Conservation (phyloP, 305 asterid genomes). For the Nicotiana rustica region DNA sequence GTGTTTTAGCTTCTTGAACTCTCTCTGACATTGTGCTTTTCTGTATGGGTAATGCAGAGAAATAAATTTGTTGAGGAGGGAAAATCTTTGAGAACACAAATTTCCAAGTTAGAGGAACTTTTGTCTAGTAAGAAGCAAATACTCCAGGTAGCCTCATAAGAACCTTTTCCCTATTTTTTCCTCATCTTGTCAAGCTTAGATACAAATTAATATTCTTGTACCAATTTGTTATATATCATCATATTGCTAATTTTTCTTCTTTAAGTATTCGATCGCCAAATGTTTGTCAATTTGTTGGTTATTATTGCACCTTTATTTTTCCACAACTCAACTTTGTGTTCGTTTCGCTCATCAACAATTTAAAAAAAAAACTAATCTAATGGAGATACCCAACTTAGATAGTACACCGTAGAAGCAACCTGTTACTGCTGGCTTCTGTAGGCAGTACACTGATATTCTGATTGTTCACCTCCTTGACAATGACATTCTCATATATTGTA, state of each 20-base stretch:
- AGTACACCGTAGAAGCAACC: background rate
- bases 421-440: background rate
- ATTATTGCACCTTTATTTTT: background rate
- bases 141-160: conserved; percentile 63
- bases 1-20: conserved; percentile 34
- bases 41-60: conserved; percentile 60
- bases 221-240: conserved; percentile 27
- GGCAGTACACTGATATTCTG: background rate
- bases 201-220: background rate
- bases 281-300: conserved; percentile 16
- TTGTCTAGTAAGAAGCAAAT: conserved; percentile 81
- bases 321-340: background rate
- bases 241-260: background rate
- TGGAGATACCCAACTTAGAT: background rate
- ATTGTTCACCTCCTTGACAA: background rate
- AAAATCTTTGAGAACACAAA: conserved; percentile 72
- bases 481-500: background rate
- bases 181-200: conserved; percentile 7
- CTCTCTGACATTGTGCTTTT: background rate
- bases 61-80: conserved; percentile 87
- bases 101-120: conserved; percentile 80
- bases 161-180: conserved; percentile 15
- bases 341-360: background rate
- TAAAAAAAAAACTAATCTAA: background rate
- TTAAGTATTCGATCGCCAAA: background rate